A percentile compares a stretch with the other conserved stretches of the same genome.
phyloP scores from a whole-genome alignment of 768 basidiomycete species.

The Chalciporus sphaerocephalus region DNA sequence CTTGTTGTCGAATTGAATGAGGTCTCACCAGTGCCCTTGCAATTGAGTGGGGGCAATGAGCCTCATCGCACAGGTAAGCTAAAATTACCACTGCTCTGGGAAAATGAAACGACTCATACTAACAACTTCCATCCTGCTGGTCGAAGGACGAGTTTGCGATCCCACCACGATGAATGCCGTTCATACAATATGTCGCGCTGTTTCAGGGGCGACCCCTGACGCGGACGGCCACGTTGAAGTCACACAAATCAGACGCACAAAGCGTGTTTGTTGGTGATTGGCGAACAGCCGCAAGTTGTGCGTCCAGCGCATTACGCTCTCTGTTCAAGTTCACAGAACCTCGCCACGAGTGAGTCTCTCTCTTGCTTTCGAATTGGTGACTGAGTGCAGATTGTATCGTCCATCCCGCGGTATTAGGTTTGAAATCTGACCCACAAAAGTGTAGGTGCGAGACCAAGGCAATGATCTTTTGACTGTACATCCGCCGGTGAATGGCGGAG shows the following conservation, averaged over 20 bases:
- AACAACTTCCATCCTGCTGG: slow-evolving; percentile 11
- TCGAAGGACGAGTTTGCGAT: slow-evolving; percentile 13
- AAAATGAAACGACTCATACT: not conserved
- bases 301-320: not conserved
- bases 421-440: not conserved
- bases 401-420: not conserved
- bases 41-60: not conserved
- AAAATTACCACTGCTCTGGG: not conserved
- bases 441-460: not conserved
- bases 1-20: too few species aligned
- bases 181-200: slow-evolving; percentile 12
- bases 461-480: not conserved
- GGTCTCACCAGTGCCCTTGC: too few species aligned
- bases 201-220: slow-evolving; percentile 22
- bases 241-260: slow-evolving; percentile 15
- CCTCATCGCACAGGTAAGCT: not conserved
- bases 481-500: too few species aligned
- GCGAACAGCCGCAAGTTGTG: slow-evolving; percentile 3
- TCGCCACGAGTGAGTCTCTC: slow-evolving; percentile 2
- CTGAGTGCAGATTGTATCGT: not conserved
- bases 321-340: not conserved
- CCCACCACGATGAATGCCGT: slow-evolving; percentile 22
- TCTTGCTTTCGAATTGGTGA: not conserved
- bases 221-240: slow-evolving; percentile 24
- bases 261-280: slow-evolving; percentile 15